phyloP scores from a whole-genome alignment of 192 early-diverging fungal genomes.

The Jimgerdemannia lactiflua region DNA sequence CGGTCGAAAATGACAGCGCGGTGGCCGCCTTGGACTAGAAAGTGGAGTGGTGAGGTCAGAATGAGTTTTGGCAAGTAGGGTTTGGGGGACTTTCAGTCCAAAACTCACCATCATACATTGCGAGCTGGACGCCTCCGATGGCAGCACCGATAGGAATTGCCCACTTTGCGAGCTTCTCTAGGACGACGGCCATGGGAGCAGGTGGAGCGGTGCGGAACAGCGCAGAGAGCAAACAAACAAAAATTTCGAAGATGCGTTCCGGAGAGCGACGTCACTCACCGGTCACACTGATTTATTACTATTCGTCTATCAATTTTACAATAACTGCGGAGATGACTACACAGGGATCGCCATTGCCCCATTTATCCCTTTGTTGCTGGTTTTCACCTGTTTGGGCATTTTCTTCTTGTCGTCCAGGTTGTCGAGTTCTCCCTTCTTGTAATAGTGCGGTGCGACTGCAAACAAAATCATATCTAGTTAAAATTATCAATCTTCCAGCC shows the following conservation, averaged over 20 bases:
- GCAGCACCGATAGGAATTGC: constrained; percentile 75
- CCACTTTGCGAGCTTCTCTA: constrained; percentile 73
- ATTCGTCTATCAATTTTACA: no score
- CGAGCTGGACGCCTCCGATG: constrained; percentile 70
- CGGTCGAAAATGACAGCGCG: constrained; percentile 98
- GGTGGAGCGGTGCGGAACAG: no score
- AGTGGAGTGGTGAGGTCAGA: background rate
- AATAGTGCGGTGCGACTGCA: constrained; percentile 78
- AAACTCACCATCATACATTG: constrained; percentile 90
- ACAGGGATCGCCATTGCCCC: no score
- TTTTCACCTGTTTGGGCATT: constrained; percentile 41
- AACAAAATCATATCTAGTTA: constrained; percentile 2
- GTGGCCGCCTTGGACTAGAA: constrained; percentile 89
- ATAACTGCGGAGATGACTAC: no score
- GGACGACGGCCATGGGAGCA: constrained; percentile 41
- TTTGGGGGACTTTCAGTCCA: constrained; percentile 10
- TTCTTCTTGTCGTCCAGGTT: constrained; percentile 51
- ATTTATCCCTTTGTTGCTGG: no score
- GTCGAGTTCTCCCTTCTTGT: constrained; percentile 64
- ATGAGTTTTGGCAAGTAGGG: background rate
- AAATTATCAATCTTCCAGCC: no score
- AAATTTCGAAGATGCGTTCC: no score
- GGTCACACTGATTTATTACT: no score
- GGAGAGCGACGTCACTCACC: no score
- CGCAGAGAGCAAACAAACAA: no score